Percentiles rank a stretch among this genome's conserved stretches.
Evolutionary conservation across 1,284 basidiomycete genomes (phyloP).

Genomic region (Wallemia mellicola): DNA sequence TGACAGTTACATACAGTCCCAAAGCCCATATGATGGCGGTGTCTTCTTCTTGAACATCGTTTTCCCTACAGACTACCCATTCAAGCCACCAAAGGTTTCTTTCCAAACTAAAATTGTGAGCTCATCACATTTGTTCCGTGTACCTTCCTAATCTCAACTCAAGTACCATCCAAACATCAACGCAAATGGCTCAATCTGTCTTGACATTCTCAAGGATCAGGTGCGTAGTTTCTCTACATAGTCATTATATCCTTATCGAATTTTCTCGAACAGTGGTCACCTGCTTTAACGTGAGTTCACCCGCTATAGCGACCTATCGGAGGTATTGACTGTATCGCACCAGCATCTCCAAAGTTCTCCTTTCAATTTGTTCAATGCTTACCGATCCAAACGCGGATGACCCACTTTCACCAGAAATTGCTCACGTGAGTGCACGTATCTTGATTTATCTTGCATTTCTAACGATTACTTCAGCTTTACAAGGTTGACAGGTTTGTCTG

Average conservation of each 20-base stretch:
- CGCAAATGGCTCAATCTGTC: conserved; percentile 87
- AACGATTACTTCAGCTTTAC: conserved; percentile 32
- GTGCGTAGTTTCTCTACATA: conserved; percentile 8
- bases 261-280: conserved; percentile 41
- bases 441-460: conserved; percentile 24
- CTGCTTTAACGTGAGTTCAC: conserved; percentile 39
- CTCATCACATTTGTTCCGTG: conserved; percentile 11
- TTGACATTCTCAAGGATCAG: conserved; percentile 85
- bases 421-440: conserved; percentile 23
- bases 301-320: too few species aligned
- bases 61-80: conserved; percentile 85
- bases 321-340: not conserved
- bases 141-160: not conserved
- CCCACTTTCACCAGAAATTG: conserved; percentile 30
- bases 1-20: conserved; percentile 27
- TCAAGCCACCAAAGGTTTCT: conserved; percentile 97
- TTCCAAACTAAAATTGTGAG: conserved; percentile 62
- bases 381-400: conserved; percentile 94
- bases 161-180: conserved; percentile 94
- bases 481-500: conserved; percentile 37
- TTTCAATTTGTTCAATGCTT: conserved; percentile 88
- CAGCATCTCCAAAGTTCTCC: conserved; percentile 27
- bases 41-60: conserved; percentile 86
- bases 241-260: conserved; percentile 5
- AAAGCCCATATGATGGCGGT: conserved; percentile 82